Conservation (phyloP, 768 basidiomycete species). For the Auricularia cornea region DNA sequence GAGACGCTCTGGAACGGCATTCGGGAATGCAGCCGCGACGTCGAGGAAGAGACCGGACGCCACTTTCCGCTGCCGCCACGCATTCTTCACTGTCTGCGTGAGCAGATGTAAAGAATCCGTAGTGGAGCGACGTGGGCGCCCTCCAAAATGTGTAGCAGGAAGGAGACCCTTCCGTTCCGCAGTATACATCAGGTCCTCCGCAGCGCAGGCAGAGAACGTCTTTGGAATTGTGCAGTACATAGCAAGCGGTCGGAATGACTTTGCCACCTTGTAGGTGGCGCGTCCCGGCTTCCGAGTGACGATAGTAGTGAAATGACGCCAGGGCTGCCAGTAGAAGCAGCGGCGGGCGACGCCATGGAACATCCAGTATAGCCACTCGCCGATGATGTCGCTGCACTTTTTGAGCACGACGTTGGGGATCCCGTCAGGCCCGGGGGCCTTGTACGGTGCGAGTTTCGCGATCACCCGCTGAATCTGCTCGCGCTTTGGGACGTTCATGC, state of each 20-base stretch:
- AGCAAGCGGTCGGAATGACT: conserved; percentile 30
- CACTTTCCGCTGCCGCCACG: conserved; percentile 26
- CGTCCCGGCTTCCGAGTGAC: conserved; percentile 30
- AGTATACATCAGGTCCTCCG: conserved; percentile 17
- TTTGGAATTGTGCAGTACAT: conserved; percentile 27
- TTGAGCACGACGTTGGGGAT: conserved; percentile 4
- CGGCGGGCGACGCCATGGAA: not conserved
- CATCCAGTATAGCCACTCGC: no score
- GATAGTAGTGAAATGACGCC: conserved; percentile 22
- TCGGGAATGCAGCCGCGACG: conserved; percentile 34
- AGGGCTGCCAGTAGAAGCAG: conserved; percentile 10
- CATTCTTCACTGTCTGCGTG: conserved; percentile 6
- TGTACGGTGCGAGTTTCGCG: not conserved
- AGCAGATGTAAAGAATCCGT: conserved; percentile 24
- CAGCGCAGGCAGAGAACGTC: conserved; percentile 16
- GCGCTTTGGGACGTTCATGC: no score
- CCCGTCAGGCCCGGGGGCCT: not conserved
- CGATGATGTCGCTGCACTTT: conserved; percentile 15
- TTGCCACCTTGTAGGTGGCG: conserved; percentile 23
- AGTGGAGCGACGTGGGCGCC: no score
- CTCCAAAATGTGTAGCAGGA: conserved; percentile 30
- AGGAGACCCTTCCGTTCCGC: conserved; percentile 25
- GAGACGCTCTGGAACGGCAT: no score
- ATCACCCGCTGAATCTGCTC: not conserved
- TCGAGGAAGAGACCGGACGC: conserved; percentile 32